A percentile compares a stretch with the other conserved stretches of the same genome.
Evolutionary conservation across 2,329 filamentous ascomycete genomes (phyloP).

Genomic region (Cladosporium sp.): DNA sequence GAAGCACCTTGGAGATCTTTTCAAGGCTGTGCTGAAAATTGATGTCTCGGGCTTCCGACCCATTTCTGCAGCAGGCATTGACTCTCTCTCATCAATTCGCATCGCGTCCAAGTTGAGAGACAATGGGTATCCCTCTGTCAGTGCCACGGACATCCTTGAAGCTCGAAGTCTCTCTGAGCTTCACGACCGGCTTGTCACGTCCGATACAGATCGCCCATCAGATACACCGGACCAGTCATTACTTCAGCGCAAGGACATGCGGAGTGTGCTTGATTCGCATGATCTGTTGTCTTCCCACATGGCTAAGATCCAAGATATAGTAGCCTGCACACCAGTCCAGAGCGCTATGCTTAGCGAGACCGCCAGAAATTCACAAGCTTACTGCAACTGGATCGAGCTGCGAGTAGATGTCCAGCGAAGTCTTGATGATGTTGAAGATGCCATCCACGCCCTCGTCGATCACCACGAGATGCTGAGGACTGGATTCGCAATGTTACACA

Average conservation of each 20-base stretch:
- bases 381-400: constrained; percentile 77
- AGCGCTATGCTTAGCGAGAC: constrained; percentile 80
- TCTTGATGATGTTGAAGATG: constrained; percentile 32
- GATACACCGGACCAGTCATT: neutral
- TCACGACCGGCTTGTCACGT: neutral
- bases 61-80: constrained; percentile 57
- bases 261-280: constrained; percentile 3
- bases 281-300: neutral
- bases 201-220: neutral
- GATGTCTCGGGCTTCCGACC: constrained; percentile 4
- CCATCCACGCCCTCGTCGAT: constrained; percentile 54
- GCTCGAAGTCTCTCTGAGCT: constrained; percentile 48
- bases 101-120: constrained; percentile 66
- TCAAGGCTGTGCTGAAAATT: constrained; percentile 27
- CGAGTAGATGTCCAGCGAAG: constrained; percentile 46
- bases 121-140: constrained; percentile 54
- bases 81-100: constrained; percentile 65
- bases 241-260: neutral
- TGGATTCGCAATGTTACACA: constrained; percentile 64
- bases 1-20: constrained; percentile 24
- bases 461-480: constrained; percentile 71
- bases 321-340: constrained; percentile 73
- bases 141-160: constrained; percentile 64
- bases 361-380: constrained; percentile 58
- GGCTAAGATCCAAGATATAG: constrained; percentile 42